phyloP scores from a whole-genome alignment of 2,329 filamentous ascomycete species.

The Pseudogymnoascus sp. region DNA sequence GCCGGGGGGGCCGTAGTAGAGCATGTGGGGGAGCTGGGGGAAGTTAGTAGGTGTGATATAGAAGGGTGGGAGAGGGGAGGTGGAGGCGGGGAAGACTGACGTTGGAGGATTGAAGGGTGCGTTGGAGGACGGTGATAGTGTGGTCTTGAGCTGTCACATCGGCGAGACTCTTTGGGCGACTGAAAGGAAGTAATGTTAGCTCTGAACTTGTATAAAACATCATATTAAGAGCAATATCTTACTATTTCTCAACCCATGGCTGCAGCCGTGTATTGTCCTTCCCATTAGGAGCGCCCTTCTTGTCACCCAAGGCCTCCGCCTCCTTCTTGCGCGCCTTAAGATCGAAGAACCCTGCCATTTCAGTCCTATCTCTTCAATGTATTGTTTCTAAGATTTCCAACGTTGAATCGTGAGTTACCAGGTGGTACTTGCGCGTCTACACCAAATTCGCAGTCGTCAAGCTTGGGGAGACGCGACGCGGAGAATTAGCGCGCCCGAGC shows the following conservation, averaged over 20 bases:
- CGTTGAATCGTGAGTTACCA: neutral
- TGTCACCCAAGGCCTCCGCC: slow-evolving; percentile 52
- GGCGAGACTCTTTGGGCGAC: slow-evolving; percentile 83
- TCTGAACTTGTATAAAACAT: slow-evolving; percentile 6
- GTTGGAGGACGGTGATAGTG: slow-evolving; percentile 83
- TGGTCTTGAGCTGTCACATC: slow-evolving; percentile 98
- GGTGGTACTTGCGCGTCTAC: neutral
- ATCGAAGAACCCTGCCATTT: slow-evolving; percentile 90
- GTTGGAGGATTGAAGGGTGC: slow-evolving; percentile 90
- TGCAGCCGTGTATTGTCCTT: slow-evolving; percentile 61
- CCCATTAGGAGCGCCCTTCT: slow-evolving; percentile 53
- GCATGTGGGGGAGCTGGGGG: slow-evolving; percentile 85
- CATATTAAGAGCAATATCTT: slow-evolving; percentile 24
- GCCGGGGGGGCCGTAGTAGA: slow-evolving; percentile 96
- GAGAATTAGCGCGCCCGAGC: slow-evolving; percentile 1
- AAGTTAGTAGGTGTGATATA: slow-evolving; percentile 14
- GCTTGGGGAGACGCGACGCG: neutral
- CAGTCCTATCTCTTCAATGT: neutral
- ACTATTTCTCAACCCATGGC: slow-evolving; percentile 99
- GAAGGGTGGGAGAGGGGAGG: neutral
- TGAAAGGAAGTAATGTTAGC: slow-evolving; percentile 34
- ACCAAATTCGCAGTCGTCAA: neutral
- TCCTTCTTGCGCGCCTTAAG: slow-evolving; percentile 82
- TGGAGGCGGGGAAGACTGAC: slow-evolving; percentile 35
- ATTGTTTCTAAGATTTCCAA: neutral